Evolutionary conservation across 2,329 filamentous ascomycete species (phyloP), one percentile per base, ranked within the genome.

Genomic region (Phaeosphaeria sp.): DNA sequence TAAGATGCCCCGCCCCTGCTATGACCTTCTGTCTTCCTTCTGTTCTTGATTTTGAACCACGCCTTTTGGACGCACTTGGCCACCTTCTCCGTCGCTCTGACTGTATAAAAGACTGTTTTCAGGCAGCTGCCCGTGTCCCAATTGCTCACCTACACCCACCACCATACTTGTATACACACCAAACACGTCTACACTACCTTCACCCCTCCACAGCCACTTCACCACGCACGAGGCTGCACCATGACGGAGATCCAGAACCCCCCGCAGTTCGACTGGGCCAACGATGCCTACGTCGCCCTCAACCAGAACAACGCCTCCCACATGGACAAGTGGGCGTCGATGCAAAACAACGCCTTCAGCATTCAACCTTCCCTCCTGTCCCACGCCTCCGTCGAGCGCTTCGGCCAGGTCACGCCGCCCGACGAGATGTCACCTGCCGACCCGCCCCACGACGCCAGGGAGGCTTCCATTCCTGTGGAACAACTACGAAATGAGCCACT

Each of bases 391-490:
- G 60, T 74, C 46, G 69, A 71, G 56, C 73, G 72, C 5, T 74
- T 67, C 41, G 75, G 75, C 27, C 75, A 77, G 53, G 61, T 77
- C 47, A 77, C 75, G 9, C 75, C 75, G 1, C 75, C 75, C 2
- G 74, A 77, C 18, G 72, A 77, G 13, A 61, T 66, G 25, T 76
- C 74, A 1, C 73, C 73, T 10, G 62, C 64, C 0, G 58, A 68
- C n/a, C 57, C 52, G 1, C 33, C 18, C 17, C 55, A 36, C 43
- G 39, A 65, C 9, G 50, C 53, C 3, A 63, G 69, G 18, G 63
- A 70, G 18, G 36, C 21, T 11, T 72, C 72, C n/a, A 69, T 74
- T 41, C 64, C 73, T 7, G 60, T 71, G 7, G 68, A 73, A 30
- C 59, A 73, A 44, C 66, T 73, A 10, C 63, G 59, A 51, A 71